Evolutionary conservation across 169 alveolate genomes (phyloP).

Genomic region (Amoebophrya sp.): DNA sequence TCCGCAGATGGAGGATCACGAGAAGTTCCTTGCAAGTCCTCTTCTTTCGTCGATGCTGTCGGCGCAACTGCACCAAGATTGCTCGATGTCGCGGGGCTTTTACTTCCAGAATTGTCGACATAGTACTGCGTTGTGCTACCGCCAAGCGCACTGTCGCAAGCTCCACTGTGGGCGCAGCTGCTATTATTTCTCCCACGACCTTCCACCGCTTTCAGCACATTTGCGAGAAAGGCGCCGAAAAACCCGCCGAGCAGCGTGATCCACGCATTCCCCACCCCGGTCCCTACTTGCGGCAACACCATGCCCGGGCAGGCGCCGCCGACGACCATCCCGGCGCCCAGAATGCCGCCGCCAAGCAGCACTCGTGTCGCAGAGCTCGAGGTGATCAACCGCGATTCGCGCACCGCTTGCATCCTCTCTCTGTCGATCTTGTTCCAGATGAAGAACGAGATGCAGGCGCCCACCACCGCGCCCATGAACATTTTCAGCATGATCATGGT

Average conservation of each 20-base stretch:
- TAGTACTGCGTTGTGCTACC: too few species aligned
- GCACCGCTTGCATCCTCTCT: too few species aligned
- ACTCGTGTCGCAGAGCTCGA: background rate
- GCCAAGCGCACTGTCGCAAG: too few species aligned
- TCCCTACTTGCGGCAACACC: background rate
- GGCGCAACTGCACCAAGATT: background rate
- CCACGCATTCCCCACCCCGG: background rate
- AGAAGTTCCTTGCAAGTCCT: background rate
- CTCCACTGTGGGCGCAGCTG: too few species aligned
- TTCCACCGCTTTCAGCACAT: too few species aligned
- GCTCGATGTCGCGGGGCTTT: background rate
- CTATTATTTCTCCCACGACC: too few species aligned
- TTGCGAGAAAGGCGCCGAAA: background rate
- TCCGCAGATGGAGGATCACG: background rate
- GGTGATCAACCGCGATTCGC: background rate
- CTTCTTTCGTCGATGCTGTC: background rate
- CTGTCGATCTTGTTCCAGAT: too few species aligned
- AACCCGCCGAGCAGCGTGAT: background rate
- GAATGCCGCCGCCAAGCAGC: background rate
- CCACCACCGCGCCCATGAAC: background rate
- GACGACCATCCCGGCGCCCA: background rate
- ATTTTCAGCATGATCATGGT: background rate
- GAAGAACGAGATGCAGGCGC: background rate
- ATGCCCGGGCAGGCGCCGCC: background rate
- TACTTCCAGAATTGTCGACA: too few species aligned